Conservation (phyloP, 768 basidiomycete genomes). For the Leccinum disarticulatum region DNA sequence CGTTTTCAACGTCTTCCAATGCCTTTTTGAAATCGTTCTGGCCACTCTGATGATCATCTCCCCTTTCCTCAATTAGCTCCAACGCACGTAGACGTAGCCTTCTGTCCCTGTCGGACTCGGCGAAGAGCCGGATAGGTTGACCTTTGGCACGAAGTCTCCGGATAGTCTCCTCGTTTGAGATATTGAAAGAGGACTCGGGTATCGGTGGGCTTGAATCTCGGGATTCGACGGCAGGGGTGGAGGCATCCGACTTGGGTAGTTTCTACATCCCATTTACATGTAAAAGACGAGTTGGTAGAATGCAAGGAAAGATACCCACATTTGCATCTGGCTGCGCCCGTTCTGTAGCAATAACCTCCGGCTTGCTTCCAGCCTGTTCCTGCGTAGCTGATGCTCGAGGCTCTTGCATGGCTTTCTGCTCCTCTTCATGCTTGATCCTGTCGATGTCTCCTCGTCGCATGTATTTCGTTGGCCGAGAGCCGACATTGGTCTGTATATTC, state of each 20-base stretch:
- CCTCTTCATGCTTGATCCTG: conserved; percentile 51
- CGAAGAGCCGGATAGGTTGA: conserved; percentile 94
- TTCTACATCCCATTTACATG: conserved; percentile 47
- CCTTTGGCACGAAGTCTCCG: conserved; percentile 87
- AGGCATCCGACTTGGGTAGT: conserved; percentile 40
- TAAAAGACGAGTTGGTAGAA: conserved; percentile 30
- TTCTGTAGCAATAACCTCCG: conserved; percentile 17
- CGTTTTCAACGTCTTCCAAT: conserved; percentile 83
- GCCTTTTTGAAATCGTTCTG: conserved; percentile 96
- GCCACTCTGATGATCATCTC: conserved; percentile 73
- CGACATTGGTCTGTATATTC: conserved; percentile 49
- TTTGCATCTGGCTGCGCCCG: conserved; percentile 32
- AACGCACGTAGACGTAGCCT: conserved; percentile 86
- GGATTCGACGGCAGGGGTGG: conserved; percentile 35
- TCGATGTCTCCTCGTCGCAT: conserved; percentile 92
- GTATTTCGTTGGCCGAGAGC: conserved; percentile 73
- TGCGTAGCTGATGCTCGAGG: conserved; percentile 34
- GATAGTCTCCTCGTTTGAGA: conserved; percentile 90
- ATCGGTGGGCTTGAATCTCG: conserved; percentile 41
- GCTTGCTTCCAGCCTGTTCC: conserved; percentile 20
- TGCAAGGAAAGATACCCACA: conserved; percentile 41
- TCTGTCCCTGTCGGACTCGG: conserved; percentile 92
- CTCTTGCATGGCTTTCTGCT: conserved; percentile 33
- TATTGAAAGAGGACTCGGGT: conserved; percentile 63
- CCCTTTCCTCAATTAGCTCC: conserved; percentile 93